Evolutionary conservation across 192 early-diverging fungal species (phyloP), one percentile per base, ranked within the genome.

Genomic region (Backusella circina): DNA sequence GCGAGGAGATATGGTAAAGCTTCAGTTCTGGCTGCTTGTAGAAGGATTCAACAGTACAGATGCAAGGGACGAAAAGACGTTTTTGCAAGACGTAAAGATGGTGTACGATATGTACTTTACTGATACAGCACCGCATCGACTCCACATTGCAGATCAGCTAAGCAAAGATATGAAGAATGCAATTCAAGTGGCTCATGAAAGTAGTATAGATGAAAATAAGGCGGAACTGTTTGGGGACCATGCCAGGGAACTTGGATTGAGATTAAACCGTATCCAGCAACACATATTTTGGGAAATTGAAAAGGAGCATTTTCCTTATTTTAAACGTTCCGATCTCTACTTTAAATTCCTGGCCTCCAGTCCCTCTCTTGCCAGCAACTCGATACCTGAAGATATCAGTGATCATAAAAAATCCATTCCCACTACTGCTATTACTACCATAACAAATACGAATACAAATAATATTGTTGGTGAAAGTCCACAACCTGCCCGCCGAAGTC

Each of bases 11-110:
- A 85, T 89, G 79, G 74, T 87, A 6, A 81, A 90, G 32, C 85
- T 94, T 2, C 90, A 93, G 68, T 93, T 93, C 72, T 94, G 93
- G 92, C 74, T 94, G 31, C 85, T 90, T 67, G 86, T 93, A 16
- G 90, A 93, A 75, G 88, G 90, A 28, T 83, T 90, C 31, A 80
- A 87, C 51, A 51, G 68, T 71, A 44, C 44, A 39, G 75, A 71
- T 23, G 64, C 73, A 26, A 41, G 82, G 76, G 65, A 79, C 31
- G 67, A 65, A 10, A 75, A 82, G 28, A 85, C 84, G 5, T 75
- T 86, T 57, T 77, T 83, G 28, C 80, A 85, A 16, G 86, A 87
- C 70, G 83, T 85, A 12, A 67, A 82, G n/a, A 86, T 84, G 83
- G 82, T 87, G 1, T 83, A 84, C 32, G 86, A 85, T 9, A 87